Base-by-base conservation (phyloP, 1,284 basidiomycete species). In the Mycosarcoma maydis region DNA sequence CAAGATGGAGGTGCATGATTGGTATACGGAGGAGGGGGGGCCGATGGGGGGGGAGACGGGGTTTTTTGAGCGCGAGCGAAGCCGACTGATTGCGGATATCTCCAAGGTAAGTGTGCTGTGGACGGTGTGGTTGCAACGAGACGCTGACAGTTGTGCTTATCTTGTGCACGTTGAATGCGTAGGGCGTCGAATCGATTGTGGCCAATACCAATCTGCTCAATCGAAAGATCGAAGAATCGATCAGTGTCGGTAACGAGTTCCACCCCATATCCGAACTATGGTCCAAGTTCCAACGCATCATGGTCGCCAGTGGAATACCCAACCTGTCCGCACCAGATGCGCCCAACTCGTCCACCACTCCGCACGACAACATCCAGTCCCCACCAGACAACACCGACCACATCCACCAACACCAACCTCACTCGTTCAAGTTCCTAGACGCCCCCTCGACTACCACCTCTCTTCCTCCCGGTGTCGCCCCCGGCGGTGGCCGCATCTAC, bases 181-280 rank as follows among this genome's bases (percentile, higher is more conserved):
- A 96, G 94, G 90, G 89, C n/a, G 92, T 96, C 75, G 94, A 95
- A 77, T 90, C 92, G 59, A 83, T 95, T 6, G 84, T 96, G 16
- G 90, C 90, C 2, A 88, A 90, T n/a, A 89, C 88, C 56, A 97
- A 97, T 79, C 87, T 87, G n/a, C 84, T 94, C 17, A 96, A 96
- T 81, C 88, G 94, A 56, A 94, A 92, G 77, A 85, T 96, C 4
- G 94, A 97, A 83, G 92, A 96, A 80, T 90, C 92, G 0, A 85
- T 92, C 32, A 90, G 90, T 9, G 94, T 96, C 85, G 93, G 94
- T 5, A 89, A 89, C 65, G 94, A 96, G 84, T 95, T 96, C 81
- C 88, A 90, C 50, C 93, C 91, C 0, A 93, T 96, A 44, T 90
- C 92, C 1, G 85, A 87, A 3, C 85, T 97, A 20, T 97, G 94